Evolutionary conservation across 164 flowering plant genomes (phyloP).

Genomic region (Vitis vinifera): DNA sequence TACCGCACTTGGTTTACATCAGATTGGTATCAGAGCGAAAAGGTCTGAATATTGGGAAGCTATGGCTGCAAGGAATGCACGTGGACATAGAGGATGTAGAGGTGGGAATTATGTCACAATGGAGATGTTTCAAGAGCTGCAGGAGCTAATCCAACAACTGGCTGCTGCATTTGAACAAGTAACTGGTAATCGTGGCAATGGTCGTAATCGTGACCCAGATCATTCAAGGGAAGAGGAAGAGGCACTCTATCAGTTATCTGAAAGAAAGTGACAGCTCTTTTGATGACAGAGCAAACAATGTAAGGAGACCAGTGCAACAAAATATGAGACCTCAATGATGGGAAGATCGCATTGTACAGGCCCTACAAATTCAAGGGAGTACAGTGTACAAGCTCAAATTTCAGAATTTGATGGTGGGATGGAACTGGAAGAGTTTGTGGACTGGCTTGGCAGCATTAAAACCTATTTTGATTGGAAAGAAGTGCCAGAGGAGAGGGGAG

Average conservation of each 20-base stretch:
- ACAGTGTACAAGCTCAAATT: not conserved
- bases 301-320: not conserved
- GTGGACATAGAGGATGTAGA: too few species aligned
- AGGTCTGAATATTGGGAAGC: too few species aligned
- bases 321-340: not conserved
- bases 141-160: too few species aligned
- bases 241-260: not conserved
- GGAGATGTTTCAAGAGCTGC: too few species aligned
- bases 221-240: not conserved
- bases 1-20: too few species aligned
- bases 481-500: not conserved
- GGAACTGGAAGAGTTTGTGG: not conserved
- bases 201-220: not conserved
- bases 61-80: too few species aligned
- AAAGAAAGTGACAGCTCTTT: not conserved
- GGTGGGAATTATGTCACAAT: too few species aligned
- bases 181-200: too few species aligned
- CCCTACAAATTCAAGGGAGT: not conserved
- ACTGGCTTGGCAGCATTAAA: not conserved
- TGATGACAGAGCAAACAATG: not conserved
- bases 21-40: too few species aligned
- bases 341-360: not conserved
- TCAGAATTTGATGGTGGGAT: not conserved
- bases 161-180: too few species aligned
- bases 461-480: not conserved